A percentile compares a stretch with the other conserved stretches of the same genome.
Evolutionary conservation across 1,284 basidiomycete species (phyloP).

Genomic region (Exobasidium rhododendri): DNA sequence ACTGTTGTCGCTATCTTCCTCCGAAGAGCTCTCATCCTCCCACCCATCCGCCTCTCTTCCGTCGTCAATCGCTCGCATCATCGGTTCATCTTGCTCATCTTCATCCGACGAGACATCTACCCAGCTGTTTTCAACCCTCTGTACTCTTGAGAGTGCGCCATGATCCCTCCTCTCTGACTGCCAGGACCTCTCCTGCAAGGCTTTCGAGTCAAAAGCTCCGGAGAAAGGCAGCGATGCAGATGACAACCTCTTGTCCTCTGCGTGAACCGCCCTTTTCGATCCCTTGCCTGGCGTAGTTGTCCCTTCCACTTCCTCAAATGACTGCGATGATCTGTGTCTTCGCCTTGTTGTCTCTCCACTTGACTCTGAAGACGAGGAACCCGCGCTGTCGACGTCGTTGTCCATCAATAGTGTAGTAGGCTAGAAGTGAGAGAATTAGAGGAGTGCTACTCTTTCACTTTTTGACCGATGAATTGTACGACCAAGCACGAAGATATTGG

Average conservation of each 20-base stretch:
- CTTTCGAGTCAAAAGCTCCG: neutral
- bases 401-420: conserved; percentile 1
- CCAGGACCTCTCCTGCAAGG: neutral
- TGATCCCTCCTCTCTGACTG: neutral
- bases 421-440: too few relatives aligned
- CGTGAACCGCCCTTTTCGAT: too few relatives aligned
- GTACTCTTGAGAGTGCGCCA: neutral
- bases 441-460: too few relatives aligned
- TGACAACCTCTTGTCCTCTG: too few relatives aligned
- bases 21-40: conserved; percentile 11
- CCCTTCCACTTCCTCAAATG: conserved; percentile 3
- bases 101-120: conserved; percentile 10
- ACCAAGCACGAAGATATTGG: too few relatives aligned
- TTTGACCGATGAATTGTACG: too few relatives aligned
- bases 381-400: neutral
- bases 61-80: neutral
- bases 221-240: too few relatives aligned
- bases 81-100: neutral
- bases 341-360: neutral
- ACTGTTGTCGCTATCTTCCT: conserved; percentile 21
- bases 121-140: conserved; percentile 8
- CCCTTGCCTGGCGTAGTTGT: neutral
- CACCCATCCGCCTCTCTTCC: conserved; percentile 9
- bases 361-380: neutral
- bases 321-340: too few relatives aligned